Base-by-base conservation (phyloP, 768 basidiomycete species). In the Pleurotus platypus region DNA sequence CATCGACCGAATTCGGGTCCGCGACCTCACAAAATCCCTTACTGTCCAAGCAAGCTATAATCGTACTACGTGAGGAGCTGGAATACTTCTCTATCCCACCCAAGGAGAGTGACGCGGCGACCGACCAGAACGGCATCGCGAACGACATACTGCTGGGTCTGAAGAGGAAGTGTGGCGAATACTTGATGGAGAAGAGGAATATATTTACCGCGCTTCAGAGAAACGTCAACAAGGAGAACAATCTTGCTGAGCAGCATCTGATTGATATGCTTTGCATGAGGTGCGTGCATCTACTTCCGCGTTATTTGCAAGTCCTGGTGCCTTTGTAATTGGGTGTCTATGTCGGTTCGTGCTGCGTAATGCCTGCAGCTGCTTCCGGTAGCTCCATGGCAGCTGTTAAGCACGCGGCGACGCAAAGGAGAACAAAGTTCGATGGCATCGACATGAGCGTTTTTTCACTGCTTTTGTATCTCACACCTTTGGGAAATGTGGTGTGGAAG, bases 191-290 rank as follows among this genome's bases (percentile, higher is more conserved):
- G 57, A 90, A 92, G 72, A 82, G 82, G 67, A 92, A 88, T 71
- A 97, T 99, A 66, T 99, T 99, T 70, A 96, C 96, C 2, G 97
- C 97, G 40, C 78, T 99, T 56, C 96, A 99, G 78, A 82, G 97
- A 65, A 99, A 99, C 72, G 96, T 98, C 61, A 96, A 96, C 75
- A 96, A 96, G 78, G 96, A 98, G 76, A 98, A 98, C 69, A 98
- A 99, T 70, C 80, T 97, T 55, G 97, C 97, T 15, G 97, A 99
- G 73, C 96, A 98, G 74, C 97, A 99, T 75, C 77, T 99, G 64
- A 99, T 99, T 72, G 97, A 98, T 74, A 99, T 99, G 97, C 79
- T 99, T 60, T 98, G 96, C 76, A 97, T 98, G 93, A 97, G 94
- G 96, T 96, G 69, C 43, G 74, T 60, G 40, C 24, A 20, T 16